These are phyloP conservation scores for Urtica urens DNA, from an alignment of 306 rosid species.

Conservation along the genomic window DNA sequence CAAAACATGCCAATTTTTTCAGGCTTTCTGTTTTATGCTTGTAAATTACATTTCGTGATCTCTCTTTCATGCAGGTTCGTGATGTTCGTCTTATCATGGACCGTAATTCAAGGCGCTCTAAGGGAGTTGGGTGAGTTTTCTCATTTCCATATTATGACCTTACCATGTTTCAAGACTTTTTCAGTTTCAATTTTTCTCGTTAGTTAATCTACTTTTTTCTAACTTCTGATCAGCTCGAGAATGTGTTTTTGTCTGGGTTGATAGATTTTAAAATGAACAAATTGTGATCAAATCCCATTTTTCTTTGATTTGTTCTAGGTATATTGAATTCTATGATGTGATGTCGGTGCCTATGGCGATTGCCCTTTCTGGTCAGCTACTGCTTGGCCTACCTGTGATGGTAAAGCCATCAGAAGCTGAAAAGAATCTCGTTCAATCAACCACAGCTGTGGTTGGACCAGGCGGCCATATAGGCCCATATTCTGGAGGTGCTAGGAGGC, in stretches of 20 bases:
- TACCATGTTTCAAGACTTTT: neutral
- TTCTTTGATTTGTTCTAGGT: slow-evolving; percentile 33
- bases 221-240: no score
- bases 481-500: slow-evolving; percentile 91
- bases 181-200: neutral
- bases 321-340: slow-evolving; percentile 83
- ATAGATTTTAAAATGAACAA: no score
- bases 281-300: neutral
- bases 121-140: slow-evolving; percentile 90
- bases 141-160: neutral
- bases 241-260: neutral
- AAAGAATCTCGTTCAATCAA: slow-evolving; percentile 87
- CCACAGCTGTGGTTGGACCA: slow-evolving; percentile 44
- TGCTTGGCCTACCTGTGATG: slow-evolving; percentile 92
- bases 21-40: no score
- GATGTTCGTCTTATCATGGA: slow-evolving; percentile 98
- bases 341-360: slow-evolving; percentile 99
- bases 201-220: neutral
- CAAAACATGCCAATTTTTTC: no score
- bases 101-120: slow-evolving; percentile 92
- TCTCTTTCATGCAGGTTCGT: slow-evolving; percentile 57
- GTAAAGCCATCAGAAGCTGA: slow-evolving; percentile 99
- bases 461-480: slow-evolving; percentile 69
- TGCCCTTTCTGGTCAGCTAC: slow-evolving; percentile 89
- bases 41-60: no score